A percentile compares a stretch with the other conserved stretches of the same genome.
Evolutionary conservation across 2,329 filamentous ascomycete genomes (phyloP).

Genomic region (Aspergillus quadrilineatus): DNA sequence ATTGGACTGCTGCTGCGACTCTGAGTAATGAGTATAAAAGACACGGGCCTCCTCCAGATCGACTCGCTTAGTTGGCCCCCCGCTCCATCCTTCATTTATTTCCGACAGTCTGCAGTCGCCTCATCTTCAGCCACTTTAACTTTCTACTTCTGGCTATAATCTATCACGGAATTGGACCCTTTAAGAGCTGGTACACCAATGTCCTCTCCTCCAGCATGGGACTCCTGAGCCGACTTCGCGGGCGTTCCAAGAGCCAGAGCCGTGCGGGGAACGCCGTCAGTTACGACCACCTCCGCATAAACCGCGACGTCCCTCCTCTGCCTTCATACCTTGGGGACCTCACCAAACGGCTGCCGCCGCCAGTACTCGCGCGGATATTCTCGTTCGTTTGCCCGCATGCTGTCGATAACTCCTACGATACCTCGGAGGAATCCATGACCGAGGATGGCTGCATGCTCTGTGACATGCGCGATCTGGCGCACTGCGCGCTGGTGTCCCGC

Average conservation of each 20-base stretch:
- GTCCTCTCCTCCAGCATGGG: conserved; percentile 27
- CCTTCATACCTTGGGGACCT: conserved; percentile 27
- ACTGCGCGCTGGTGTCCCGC: conserved; percentile 72
- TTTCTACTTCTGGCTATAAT: background rate
- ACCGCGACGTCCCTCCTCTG: conserved; percentile 21
- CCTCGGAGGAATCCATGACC: conserved; percentile 75
- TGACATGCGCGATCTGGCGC: conserved; percentile 82
- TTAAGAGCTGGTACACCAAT: background rate
- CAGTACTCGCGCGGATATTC: conserved; percentile 77
- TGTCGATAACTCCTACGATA: conserved; percentile 72
- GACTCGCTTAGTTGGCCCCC: conserved; percentile 10
- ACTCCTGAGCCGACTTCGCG: conserved; percentile 31
- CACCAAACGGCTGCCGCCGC: conserved; percentile 60
- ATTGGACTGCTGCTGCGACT: background rate
- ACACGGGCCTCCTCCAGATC: background rate
- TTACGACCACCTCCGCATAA: conserved; percentile 22
- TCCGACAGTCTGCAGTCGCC: conserved; percentile 6
- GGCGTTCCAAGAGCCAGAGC: conserved; percentile 29
- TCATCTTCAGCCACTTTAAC: conserved; percentile 1
- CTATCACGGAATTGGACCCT: conserved; percentile 3
- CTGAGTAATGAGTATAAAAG: background rate
- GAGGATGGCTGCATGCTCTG: conserved; percentile 89
- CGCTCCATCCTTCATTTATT: conserved; percentile 10
- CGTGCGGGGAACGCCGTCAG: conserved; percentile 28
- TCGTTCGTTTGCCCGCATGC: conserved; percentile 79